Base-by-base conservation (phyloP, 257 asterid species). In the Lycium barbarum region DNA sequence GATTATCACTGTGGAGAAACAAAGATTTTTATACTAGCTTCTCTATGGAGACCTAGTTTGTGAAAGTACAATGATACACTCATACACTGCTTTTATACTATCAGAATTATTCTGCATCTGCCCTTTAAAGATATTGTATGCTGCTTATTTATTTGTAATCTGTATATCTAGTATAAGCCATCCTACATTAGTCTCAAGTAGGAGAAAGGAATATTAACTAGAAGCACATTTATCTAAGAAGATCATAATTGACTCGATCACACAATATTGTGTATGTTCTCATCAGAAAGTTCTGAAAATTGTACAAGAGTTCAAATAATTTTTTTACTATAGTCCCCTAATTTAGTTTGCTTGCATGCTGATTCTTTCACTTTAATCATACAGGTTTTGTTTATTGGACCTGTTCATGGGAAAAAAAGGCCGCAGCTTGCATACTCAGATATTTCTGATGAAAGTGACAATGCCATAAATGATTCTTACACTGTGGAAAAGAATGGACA, bases 331-430 rank as follows among this genome's bases (percentile, higher is more conserved):
- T 7, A 49, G 40, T 51, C 63, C 61, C 26, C 26, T 76, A 22
- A 22, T 22, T 70, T 68, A 17, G 73, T 76, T 71, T 53, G 38
- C 59, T 70, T 33, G 54, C 85, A 17, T 35, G 54, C 58, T 57
- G 45, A 79, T 83, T 57, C 65, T 72, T 2, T 76, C 63, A 53
- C 65, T 78, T 78, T 85, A 81, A 67, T 67, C 55, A 35, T 87
- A 87, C 91, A 96, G 99, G 91, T 95, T 72, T 88, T 96, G 87
- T 95, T 96, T 89, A 95, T 96, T 84, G 93, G 91, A 6, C 97
- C 95, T 7, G 86, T 96, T 84, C 92, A 90, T 84, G 97, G 98
- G 71, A 93, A 89, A 88, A 91, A 91, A 84, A 91, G 88, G 35
- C 97, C 92, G 20, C 85, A 86, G 83, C 92, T 93, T 78, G 90